Percentiles rank a stretch among this genome's conserved stretches.
Conservation (phyloP, 2,329 filamentous ascomycete genomes). For the Monosporascus cannonballus region DNA sequence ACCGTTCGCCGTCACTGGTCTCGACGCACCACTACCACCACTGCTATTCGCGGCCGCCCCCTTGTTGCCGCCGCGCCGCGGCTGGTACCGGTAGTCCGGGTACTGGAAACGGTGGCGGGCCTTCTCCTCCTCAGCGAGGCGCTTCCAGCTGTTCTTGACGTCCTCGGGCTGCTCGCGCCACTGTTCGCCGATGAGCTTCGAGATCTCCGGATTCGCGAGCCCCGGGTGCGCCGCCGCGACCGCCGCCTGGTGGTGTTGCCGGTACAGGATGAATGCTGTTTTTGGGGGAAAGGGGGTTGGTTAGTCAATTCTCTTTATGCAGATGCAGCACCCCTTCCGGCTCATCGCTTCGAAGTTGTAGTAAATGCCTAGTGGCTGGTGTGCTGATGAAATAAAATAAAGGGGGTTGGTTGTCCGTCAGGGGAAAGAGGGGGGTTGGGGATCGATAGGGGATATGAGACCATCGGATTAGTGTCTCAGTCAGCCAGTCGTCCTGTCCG, state of each 20-base stretch:
- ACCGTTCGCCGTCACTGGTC: constrained; percentile 23
- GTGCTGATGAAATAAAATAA: neutral
- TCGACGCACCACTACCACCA: constrained; percentile 4
- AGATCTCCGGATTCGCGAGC: constrained; percentile 90
- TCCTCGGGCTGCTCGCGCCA: constrained; percentile 75
- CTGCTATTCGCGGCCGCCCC: neutral
- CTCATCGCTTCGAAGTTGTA: no score
- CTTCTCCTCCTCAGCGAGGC: constrained; percentile 89
- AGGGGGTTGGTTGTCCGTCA: no score
- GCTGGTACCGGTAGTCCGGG: constrained; percentile 91
- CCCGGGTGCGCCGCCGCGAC: constrained; percentile 82
- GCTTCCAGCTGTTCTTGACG: constrained; percentile 80
- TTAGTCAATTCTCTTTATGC: neutral
- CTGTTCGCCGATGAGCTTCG: constrained; percentile 91
- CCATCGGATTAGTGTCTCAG: no score
- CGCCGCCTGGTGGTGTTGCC: constrained; percentile 80
- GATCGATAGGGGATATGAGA: no score
- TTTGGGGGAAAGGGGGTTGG: constrained; percentile 4
- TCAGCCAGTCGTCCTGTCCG: no score
- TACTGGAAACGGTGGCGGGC: constrained; percentile 81
- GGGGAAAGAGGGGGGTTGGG: no score
- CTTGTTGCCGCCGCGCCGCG: constrained; percentile 54
- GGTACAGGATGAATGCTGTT: constrained; percentile 93
- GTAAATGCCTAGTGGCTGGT: no score
- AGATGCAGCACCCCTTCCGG: neutral